Base-by-base conservation (phyloP, 2,329 filamentous ascomycete genomes). In the Simplicillium sp. region DNA sequence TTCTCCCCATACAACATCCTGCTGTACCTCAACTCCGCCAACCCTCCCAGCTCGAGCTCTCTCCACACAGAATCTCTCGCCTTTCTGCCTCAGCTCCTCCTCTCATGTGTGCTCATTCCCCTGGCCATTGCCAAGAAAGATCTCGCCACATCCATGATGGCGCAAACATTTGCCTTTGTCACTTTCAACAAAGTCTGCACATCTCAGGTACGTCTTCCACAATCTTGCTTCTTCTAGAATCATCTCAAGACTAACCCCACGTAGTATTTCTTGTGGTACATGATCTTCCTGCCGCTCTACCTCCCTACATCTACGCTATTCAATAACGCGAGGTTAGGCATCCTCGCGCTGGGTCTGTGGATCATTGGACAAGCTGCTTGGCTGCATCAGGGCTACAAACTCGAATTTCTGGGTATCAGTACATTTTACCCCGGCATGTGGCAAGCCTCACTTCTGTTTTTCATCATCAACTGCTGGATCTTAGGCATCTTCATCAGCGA, bases 101-200 rank as follows among this genome's bases (percentile, higher is more conserved):
- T 98, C 12, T 86, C 86, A 1, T 80, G 85, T 11, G 51, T 94
- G 11, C 67, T 86, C 5, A 82, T 97, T 34, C 84, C 87, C 1
- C 56, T 95, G 2, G 70, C 73, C 2, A 65, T 95, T 15, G 86
- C 87, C 13, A 94, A 90, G 58, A 84, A 79, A 51, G 82, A 92
- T 52, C 73, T 98, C 0, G 73, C 89, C 1, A 77, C 80, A 0
- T 82, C 86, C 5, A 89, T 97, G 85, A 75, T 97, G 46, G 87
- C 87, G 4, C 92, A 98, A 64, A 97, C 92, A 0, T 95, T 96
- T 63, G 87, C 90, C 1, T 98, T 98, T 61, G 92, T 97, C 4
- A 82, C 88, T 0, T 97, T 97, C 53, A 98, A 98, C 67, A 98
- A 98, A 67, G 92, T 98, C 46, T 97, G 90, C 72, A 98, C 92